Conservation (phyloP, 23 red algal species). For the Gracilariopsis chorda region DNA sequence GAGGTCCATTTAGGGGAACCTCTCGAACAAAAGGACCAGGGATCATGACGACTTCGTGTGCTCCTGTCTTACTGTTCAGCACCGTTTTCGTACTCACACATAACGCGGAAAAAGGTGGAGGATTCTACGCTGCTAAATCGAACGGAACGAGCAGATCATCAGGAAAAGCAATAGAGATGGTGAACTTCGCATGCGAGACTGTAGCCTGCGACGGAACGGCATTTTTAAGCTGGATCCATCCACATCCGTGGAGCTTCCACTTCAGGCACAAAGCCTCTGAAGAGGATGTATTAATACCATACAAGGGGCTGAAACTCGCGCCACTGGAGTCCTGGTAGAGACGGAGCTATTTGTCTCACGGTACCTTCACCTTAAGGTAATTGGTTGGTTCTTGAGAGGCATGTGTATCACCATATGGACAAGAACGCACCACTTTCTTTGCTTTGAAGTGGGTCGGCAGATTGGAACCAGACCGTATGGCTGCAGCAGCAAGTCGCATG, state of each 20-base stretch:
- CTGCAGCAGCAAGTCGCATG: too few species aligned
- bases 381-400: slow-evolving; percentile 18
- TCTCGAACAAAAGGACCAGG: slow-evolving; percentile 10
- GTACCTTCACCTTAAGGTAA: slow-evolving; percentile 86
- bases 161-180: neutral
- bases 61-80: neutral
- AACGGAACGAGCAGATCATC: neutral
- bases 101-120: slow-evolving; percentile 46
- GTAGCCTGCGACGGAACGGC: slow-evolving; percentile 22
- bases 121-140: neutral
- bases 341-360: neutral
- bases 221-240: slow-evolving; percentile 68
- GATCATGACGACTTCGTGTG: slow-evolving; percentile 48
- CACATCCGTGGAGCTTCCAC: slow-evolving; percentile 55
- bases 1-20: slow-evolving; percentile 36
- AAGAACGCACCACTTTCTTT: slow-evolving; percentile 37
- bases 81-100: slow-evolving; percentile 41
- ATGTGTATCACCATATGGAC: slow-evolving; percentile 35
- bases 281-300: slow-evolving; percentile 46
- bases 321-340: slow-evolving; percentile 12
- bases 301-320: slow-evolving; percentile 62
- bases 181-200: slow-evolving; percentile 19
- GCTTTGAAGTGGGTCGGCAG: slow-evolving; percentile 28
- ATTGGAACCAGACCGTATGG: neutral
- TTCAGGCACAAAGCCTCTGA: slow-evolving; percentile 62